Base-by-base conservation (phyloP, 1,284 basidiomycete species). In the Apiotrichum sp. region DNA sequence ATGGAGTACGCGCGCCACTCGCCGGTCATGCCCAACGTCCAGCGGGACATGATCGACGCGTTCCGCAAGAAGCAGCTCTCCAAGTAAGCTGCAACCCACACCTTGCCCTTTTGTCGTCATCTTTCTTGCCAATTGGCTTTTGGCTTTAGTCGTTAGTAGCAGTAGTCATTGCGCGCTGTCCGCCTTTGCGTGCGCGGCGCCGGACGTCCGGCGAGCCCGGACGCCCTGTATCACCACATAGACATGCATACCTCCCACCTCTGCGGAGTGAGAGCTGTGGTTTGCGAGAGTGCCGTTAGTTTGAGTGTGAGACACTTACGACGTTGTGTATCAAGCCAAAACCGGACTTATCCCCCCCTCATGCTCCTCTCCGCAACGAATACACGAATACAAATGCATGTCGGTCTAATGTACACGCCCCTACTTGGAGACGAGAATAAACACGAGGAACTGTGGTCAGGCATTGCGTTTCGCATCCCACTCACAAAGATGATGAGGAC, bases 1-100 rank as follows among this genome's bases (percentile, higher is more conserved):
- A 97, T 97, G 93, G 92, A 95, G 75, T 96, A 95, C 77, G 89
- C 89, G 84, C 82, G 77, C 38, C 89, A 97, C 71, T 79, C 83
- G 72, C 88, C 92, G 11, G 93, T 96, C n/a, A 78, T 97, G 67
- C 87, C 89, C 22, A 86, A 88, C 68, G 77, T 93, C 9, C 93
- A 97, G 77, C 86, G 83, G 70, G 89, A 93, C 56, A 83, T 92
- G 77, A 82, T 84, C 58, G 85, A 86, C 43, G 82, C 81, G 45
- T 86, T 84, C 70, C 79, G 79, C 67, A 84, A 83, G 76, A 61
- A 61, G 59, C 50, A 57, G 56, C 53, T 57, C 39, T 14, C 36
- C 40, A 52, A 46, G 42, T 55, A 52, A 31, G 32, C 38, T 6
- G 6, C 10, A 8, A n/a, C 32, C 13, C 9, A 34, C 31, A 33